Evolutionary conservation across 441 rosid species (phyloP), one percentile per base, ranked within the genome.

Genomic region (Manihot esculenta): DNA sequence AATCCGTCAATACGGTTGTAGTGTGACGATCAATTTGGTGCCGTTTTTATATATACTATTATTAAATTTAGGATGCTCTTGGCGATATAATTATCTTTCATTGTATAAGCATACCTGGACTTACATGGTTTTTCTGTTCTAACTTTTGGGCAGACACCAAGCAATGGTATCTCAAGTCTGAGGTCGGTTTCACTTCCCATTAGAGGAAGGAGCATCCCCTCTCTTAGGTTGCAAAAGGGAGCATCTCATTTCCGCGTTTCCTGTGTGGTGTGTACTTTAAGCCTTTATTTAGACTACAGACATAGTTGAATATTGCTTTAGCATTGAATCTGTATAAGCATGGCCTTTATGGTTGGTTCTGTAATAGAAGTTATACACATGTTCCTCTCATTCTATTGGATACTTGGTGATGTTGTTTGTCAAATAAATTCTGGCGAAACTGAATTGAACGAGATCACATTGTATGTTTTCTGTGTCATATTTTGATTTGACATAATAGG

Each of bases 241-340:
- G 74, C 81, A 17, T 65, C 68, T 62, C 73, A 80, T 63, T 73
- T 78, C 41, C 71, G 75, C 27, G 80, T 85, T 41, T 77, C 78
- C 62, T 84, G 87, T 66, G 86, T 69, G 84, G 89, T 88, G 80
- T 17, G 85, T 13, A 62, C 77, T 72, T 26, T 21, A 24, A 56
- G 18, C 18, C 21, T 38, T 13, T n/a, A 23, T 42, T 27, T 30
- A 1, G 5, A 23, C 30, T 21, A 2, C 66, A 61, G n/a, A 18
- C 0, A 41, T 54, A 14, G 20, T 35, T n/a, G 3, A 33, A 8
- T 56, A 47, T 41, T 15, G 7, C 24, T 24, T 68, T 24, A 59
- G 12, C 41, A 3, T 66, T 66, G 21, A 13, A 51, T 35, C 58
- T 26, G 24, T 55, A 13, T 27, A 38, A 38, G 42, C 42, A 38